phyloP scores from a whole-genome alignment of 176 grass and related monocot genomes.

The Avena insularis region DNA sequence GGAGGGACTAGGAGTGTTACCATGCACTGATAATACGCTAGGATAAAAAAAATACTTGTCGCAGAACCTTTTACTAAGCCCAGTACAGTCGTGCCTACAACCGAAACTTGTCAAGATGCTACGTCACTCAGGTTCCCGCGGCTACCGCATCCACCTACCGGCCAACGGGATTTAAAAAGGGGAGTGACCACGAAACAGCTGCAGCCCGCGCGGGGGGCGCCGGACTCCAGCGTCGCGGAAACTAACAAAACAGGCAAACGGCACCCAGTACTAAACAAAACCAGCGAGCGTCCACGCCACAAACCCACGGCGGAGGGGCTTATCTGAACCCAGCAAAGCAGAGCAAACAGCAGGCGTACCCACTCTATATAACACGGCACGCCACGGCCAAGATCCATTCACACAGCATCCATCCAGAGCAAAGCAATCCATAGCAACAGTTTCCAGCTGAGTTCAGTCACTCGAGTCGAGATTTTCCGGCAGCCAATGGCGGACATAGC shows the following conservation, averaged over 20 bases:
- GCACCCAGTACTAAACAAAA: too few relatives aligned
- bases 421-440: not conserved
- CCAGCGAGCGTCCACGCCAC: too few relatives aligned
- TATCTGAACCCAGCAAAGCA: not conserved
- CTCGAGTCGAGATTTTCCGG: not conserved
- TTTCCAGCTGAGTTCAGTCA: not conserved
- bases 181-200: not conserved
- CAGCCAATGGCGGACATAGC: constrained; percentile 73
- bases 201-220: not conserved
- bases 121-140: not conserved
- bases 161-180: not conserved
- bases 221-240: not conserved
- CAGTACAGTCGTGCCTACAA: not conserved
- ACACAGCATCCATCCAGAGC: not conserved
- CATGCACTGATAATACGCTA: not conserved
- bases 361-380: constrained; percentile 24
- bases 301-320: too few relatives aligned
- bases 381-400: not conserved
- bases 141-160: not conserved
- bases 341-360: too few relatives aligned
- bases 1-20: not conserved
- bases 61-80: not conserved
- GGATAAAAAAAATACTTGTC: not conserved
- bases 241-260: too few relatives aligned
- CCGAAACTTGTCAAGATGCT: not conserved